phyloP scores from a whole-genome alignment of 2,329 filamentous ascomycete genomes.

The Pestalotiopsis sp. region DNA sequence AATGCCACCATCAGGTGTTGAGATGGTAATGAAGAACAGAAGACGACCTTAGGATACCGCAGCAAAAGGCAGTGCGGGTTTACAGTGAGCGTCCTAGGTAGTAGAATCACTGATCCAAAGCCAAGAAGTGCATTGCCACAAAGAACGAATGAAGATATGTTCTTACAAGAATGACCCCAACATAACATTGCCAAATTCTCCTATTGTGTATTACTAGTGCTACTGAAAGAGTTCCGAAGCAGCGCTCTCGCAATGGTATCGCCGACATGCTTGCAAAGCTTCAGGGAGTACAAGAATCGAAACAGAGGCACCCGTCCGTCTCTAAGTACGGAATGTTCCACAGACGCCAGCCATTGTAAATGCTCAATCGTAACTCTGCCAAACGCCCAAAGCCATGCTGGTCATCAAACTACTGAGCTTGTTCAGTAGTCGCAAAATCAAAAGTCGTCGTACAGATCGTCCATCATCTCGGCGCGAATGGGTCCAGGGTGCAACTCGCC shows the following conservation, averaged over 20 bases:
- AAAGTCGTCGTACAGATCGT: slow-evolving; percentile 21
- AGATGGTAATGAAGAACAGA: too few relatives aligned
- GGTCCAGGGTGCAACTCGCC: slow-evolving; percentile 32
- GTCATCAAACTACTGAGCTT: neutral
- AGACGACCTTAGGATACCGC: too few relatives aligned
- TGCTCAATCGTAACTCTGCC: neutral
- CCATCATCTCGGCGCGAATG: slow-evolving; percentile 30
- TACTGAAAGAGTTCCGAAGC: neutral
- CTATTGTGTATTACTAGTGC: neutral
- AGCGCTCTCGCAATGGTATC: neutral
- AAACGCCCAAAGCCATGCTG: slow-evolving; percentile 6
- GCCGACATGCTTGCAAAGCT: neutral
- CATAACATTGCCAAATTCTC: neutral
- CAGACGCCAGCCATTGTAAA: slow-evolving; percentile 3
- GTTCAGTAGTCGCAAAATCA: slow-evolving; percentile 20
- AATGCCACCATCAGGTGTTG: too few relatives aligned
- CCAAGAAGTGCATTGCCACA: neutral
- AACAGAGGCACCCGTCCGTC: neutral
- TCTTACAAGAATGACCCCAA: neutral
- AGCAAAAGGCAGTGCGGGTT: too few relatives aligned
- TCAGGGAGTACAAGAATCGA: neutral
- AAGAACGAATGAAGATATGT: neutral
- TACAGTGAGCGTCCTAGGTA: too few relatives aligned
- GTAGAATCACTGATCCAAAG: too few relatives aligned
- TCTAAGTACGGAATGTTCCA: neutral